A percentile compares a stretch with the other conserved stretches of the same genome.
phyloP scores from a whole-genome alignment of 139 green algal genomes.

The Zygnema circumcarinatum region DNA sequence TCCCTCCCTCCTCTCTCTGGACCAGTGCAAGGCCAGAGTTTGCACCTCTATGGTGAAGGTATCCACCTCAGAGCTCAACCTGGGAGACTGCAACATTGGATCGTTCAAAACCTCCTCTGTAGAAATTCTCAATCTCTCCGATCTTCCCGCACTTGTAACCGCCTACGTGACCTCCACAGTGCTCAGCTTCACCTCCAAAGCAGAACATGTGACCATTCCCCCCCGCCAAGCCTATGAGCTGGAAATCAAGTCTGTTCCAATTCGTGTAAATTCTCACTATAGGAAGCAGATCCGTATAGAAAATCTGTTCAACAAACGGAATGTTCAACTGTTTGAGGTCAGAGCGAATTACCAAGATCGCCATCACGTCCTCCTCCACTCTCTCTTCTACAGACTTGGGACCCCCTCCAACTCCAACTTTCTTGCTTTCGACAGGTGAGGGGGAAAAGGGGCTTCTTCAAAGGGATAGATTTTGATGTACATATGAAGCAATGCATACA shows the following conservation, averaged over 20 bases:
- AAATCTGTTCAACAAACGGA: conserved; percentile 45
- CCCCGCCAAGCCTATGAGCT: conserved; percentile 10
- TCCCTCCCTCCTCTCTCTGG: too few species aligned
- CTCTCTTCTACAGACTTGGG: conserved; percentile 42
- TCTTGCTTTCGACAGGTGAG: conserved; percentile 39
- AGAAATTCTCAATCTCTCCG: conserved; percentile 41
- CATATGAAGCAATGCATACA: too few species aligned
- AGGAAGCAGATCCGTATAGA: conserved; percentile 36
- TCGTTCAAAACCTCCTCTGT: conserved; percentile 37
- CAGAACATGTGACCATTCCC: conserved; percentile 28
- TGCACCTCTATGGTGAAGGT: conserved; percentile 30
- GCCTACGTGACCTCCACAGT: conserved; percentile 28
- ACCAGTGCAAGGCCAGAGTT: conserved; percentile 23
- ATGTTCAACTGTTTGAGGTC: conserved; percentile 31
- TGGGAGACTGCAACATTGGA: conserved; percentile 47
- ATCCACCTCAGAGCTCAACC: conserved; percentile 22
- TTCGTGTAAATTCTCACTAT: conserved; percentile 36
- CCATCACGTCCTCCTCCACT: conserved; percentile 52
- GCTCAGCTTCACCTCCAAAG: conserved; percentile 12
- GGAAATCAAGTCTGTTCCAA: conserved; percentile 8
- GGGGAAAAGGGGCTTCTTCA: too few species aligned
- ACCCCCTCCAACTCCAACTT: conserved; percentile 47
- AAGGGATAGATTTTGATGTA: too few species aligned
- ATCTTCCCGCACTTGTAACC: conserved; percentile 28
- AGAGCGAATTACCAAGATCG: conserved; percentile 43